Conservation (phyloP, 192 early-diverging fungal genomes). For the Backusella parvicylindrica region DNA sequence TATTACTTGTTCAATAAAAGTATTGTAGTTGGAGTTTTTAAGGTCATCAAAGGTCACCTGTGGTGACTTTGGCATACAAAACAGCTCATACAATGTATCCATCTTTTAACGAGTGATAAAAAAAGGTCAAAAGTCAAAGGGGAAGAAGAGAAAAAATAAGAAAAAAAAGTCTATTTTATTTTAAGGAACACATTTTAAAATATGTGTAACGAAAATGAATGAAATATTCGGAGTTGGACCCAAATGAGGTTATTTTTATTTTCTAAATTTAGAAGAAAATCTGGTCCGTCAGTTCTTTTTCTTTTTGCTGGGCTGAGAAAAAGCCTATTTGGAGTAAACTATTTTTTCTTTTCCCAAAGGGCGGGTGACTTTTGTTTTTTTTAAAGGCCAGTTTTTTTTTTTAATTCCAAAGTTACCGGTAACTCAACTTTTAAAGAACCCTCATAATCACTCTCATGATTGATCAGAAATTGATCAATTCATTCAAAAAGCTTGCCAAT, state of each 20-base stretch:
- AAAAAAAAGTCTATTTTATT: neutral
- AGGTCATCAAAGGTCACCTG: neutral
- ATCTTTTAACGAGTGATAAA: neutral
- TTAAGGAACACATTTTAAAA: neutral
- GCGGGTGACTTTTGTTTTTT: too few relatives aligned
- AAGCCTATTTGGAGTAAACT: too few relatives aligned
- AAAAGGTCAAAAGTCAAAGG: neutral
- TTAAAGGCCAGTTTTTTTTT: too few relatives aligned
- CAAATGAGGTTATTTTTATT: neutral
- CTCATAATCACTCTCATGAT: too few relatives aligned
- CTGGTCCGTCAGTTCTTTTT: neutral
- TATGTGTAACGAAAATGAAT: neutral
- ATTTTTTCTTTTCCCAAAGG: too few relatives aligned
- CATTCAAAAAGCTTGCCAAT: too few relatives aligned
- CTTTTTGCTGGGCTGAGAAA: neutral
- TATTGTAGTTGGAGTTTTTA: neutral
- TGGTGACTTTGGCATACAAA: neutral
- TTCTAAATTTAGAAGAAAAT: neutral
- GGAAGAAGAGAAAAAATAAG: neutral
- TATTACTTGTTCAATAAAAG: conserved; percentile 2
- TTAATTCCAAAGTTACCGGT: too few relatives aligned
- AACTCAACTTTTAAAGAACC: too few relatives aligned
- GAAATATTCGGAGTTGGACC: neutral
- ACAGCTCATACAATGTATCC: neutral
- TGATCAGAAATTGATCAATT: too few relatives aligned